These are phyloP conservation scores for Amanita subjunquillea DNA, from an alignment of 768 basidiomycete species.

Conservation along the genomic window DNA sequence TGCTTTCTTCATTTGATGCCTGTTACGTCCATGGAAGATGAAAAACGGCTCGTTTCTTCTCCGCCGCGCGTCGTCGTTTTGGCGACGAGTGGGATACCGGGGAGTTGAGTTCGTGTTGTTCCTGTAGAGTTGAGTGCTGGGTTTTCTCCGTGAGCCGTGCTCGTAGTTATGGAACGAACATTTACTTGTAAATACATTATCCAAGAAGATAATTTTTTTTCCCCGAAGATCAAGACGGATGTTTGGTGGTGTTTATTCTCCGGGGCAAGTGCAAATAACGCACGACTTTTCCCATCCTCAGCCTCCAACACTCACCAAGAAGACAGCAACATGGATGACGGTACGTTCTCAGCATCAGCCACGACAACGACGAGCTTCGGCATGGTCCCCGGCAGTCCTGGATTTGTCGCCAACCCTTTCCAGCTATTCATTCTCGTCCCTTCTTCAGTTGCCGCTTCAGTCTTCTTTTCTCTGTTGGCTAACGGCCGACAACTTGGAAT, in stretches of 20 bases:
- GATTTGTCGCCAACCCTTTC: slow-evolving; percentile 16
- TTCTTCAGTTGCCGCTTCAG: slow-evolving; percentile 9
- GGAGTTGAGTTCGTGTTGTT: slow-evolving; percentile 32
- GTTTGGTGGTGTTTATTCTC: neutral
- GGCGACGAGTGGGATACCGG: slow-evolving; percentile 35
- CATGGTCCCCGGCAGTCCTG: slow-evolving; percentile 18
- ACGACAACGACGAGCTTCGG: slow-evolving; percentile 44
- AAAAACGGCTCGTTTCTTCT: slow-evolving; percentile 18
- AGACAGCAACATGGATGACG: slow-evolving; percentile 44
- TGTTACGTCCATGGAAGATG: slow-evolving; percentile 72
- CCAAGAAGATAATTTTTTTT: neutral
- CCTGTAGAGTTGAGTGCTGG: slow-evolving; percentile 54
- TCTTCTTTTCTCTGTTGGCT: slow-evolving; percentile 28
- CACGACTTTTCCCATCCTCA: neutral
- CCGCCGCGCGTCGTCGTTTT: slow-evolving; percentile 49
- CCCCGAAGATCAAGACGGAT: neutral
- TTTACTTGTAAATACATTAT: slow-evolving; percentile 5
- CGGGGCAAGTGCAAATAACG: neutral
- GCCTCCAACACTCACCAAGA: slow-evolving; percentile 5
- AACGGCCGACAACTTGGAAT: slow-evolving; percentile 25
- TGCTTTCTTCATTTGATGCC: slow-evolving; percentile 34
- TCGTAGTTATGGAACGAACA: slow-evolving; percentile 70
- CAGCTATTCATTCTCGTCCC: slow-evolving; percentile 7
- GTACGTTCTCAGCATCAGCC: slow-evolving; percentile 78
- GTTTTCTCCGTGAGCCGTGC: slow-evolving; percentile 21